These are phyloP conservation scores for Lactuca saligna DNA, from an alignment of 129 eudicot genomes.

Conservation along the genomic window DNA sequence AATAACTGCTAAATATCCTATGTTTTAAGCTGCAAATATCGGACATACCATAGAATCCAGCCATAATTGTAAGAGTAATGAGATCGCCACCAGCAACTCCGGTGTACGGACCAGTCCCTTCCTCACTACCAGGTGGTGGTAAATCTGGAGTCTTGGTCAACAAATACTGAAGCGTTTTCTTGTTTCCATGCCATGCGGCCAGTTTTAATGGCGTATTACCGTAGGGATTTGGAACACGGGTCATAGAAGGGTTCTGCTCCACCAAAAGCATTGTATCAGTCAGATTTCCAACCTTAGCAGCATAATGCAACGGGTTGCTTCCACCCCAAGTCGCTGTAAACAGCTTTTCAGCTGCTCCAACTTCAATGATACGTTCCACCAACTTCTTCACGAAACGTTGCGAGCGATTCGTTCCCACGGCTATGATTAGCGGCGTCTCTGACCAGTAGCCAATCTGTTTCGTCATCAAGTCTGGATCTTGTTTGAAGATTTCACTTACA, in stretches of 20 bases:
- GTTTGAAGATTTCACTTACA: neutral
- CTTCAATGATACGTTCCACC: neutral
- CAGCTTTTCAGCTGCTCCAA: slow-evolving; percentile 2
- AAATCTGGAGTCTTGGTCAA: slow-evolving; percentile 6
- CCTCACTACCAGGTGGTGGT: neutral
- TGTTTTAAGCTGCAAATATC: neutral
- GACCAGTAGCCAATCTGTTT: neutral
- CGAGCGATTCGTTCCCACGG: slow-evolving; percentile 19
- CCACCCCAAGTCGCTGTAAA: neutral
- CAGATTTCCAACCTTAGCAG: slow-evolving; percentile 14
- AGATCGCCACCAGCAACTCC: slow-evolving; percentile 14
- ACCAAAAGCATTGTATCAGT: slow-evolving; percentile 4
- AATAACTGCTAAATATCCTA: too few species aligned
- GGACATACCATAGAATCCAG: slow-evolving; percentile 15
- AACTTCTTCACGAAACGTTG: slow-evolving; percentile 2
- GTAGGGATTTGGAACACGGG: neutral
- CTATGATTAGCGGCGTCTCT: slow-evolving; percentile 12
- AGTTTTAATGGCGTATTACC: neutral
- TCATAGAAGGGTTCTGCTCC: neutral
- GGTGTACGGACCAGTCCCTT: slow-evolving; percentile 5
- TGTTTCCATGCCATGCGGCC: slow-evolving; percentile 1
- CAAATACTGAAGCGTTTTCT: neutral
- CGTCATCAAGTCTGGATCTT: slow-evolving; percentile 10
- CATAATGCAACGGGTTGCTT: slow-evolving; percentile 1
- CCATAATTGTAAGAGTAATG: slow-evolving; percentile 10